These are phyloP conservation scores for Atkinsonella hypoxylon DNA, from an alignment of 2,329 filamentous ascomycete genomes.

Conservation along the genomic window DNA sequence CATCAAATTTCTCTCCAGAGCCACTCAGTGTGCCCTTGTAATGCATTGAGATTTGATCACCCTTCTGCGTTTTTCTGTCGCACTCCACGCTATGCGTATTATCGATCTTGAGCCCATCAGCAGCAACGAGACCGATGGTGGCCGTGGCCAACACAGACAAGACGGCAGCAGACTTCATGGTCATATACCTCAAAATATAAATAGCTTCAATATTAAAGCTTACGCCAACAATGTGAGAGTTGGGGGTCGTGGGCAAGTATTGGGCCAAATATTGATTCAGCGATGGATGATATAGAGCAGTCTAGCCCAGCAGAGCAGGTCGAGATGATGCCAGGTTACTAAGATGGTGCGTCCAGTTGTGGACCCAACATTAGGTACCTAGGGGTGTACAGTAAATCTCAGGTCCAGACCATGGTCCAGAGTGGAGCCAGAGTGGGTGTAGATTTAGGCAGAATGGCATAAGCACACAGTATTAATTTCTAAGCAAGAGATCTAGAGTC, in stretches of 20 bases:
- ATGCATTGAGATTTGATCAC: slow-evolving; percentile 76
- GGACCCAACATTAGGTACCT: too few species aligned
- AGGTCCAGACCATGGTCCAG: too few species aligned
- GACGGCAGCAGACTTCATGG: slow-evolving; percentile 38
- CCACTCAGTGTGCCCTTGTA: slow-evolving; percentile 71
- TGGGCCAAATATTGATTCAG: neutral
- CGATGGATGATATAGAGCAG: neutral
- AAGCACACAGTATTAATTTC: too few species aligned
- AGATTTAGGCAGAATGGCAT: too few species aligned
- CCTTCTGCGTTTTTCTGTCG: slow-evolving; percentile 61
- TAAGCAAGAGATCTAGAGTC: too few species aligned
- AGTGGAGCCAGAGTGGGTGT: too few species aligned
- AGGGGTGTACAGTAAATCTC: too few species aligned
- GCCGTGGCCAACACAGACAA: slow-evolving; percentile 38
- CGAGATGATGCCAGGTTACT: neutral
- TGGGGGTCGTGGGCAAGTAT: too few species aligned
- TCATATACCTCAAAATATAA: slow-evolving; percentile 11
- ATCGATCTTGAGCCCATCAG: slow-evolving; percentile 62
- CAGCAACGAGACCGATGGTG: slow-evolving; percentile 37
- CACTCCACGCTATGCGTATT: slow-evolving; percentile 64
- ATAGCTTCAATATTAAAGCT: neutral
- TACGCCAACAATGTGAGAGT: too few species aligned
- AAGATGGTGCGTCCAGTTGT: too few species aligned
- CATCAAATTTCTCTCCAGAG: slow-evolving; percentile 72
- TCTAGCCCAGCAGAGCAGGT: neutral